Evolutionary conservation across 2,329 filamentous ascomycete genomes (phyloP), one percentile per base, ranked within the genome.

Genomic region (Microascus cirrosus): DNA sequence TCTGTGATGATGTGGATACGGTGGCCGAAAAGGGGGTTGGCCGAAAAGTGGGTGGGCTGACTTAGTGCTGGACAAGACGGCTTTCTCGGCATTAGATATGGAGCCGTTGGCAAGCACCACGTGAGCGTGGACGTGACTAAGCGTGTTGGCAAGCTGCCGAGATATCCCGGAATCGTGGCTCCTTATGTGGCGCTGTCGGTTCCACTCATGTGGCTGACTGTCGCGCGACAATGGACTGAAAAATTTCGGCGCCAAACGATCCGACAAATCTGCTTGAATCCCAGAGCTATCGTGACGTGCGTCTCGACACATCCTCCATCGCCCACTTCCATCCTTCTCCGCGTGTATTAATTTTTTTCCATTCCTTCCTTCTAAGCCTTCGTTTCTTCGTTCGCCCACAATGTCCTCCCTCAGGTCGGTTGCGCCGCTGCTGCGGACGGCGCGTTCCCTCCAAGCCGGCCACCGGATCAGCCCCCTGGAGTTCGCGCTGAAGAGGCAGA

Each of bases 331-430:
- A 20, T 42, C n/a, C 18, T 56, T 25, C 18, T 13, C 32, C 24
- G n/a, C 45, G 22, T 53, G 28, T 45, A 51, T 52, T 39, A 22
- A 7, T 24, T 12, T 12, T 50, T 5, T 24, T 50, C n/a, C 20
- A 50, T 22, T 22, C 22, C 5, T 39, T 45, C 51, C 42, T 54
- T 54, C 22, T 45, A 42, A 57, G 35, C 32, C 48, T 34, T 53
- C 28, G 32, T 58, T 53, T 25, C 24, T 52, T 50, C 36, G 2
- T 54, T 25, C 24, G 22, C 13, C 39, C 77, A 87, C 73, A 69
- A 95, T 95, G 89, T 86, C 90, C 74, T 82, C 82, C 70, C 82
- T 90, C 72, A 85, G 90, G 78, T 84, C 87, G 62, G 70, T 90
- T 67, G 83, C 84, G 74, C 86, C 90, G 67, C 85, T 96, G 68